These are phyloP conservation scores for Cephaloascus albidus DNA, from an alignment of 805 yeast genomes.

Conservation along the genomic window DNA sequence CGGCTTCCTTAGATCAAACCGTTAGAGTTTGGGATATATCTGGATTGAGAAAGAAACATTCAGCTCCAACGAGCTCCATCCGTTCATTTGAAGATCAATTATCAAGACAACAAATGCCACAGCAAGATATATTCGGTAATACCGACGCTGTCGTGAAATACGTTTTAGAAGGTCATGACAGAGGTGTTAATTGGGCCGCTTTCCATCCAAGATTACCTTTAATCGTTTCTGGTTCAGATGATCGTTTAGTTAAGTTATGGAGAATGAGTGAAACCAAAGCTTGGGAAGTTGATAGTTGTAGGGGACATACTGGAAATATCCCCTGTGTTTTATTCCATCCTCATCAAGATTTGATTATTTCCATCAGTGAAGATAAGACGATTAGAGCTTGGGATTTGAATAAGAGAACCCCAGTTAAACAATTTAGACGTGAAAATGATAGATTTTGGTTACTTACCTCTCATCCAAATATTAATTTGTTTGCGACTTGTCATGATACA, in stretches of 20 bases:
- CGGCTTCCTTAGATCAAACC: slow-evolving; percentile 96
- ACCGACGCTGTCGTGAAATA: slow-evolving; percentile 92
- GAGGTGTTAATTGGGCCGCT: slow-evolving; percentile 98
- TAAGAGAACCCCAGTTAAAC: slow-evolving; percentile 87
- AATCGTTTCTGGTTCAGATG: slow-evolving; percentile 94
- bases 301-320: slow-evolving; percentile 95
- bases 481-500: slow-evolving; percentile 94
- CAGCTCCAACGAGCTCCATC: slow-evolving; percentile 48
- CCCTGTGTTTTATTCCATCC: slow-evolving; percentile 89
- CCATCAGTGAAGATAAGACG: slow-evolving; percentile 94
- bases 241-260: slow-evolving; percentile 92
- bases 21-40: slow-evolving; percentile 98
- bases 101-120: slow-evolving; percentile 58
- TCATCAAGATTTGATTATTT: slow-evolving; percentile 79
- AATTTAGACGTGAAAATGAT: slow-evolving; percentile 87
- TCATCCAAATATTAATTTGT: slow-evolving; percentile 85
- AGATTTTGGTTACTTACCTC: slow-evolving; percentile 89
- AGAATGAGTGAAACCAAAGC: slow-evolving; percentile 96
- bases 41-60: slow-evolving; percentile 89
- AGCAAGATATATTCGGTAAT: slow-evolving; percentile 90
- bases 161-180: slow-evolving; percentile 94
- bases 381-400: slow-evolving; percentile 95
- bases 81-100: slow-evolving; percentile 43
- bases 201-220: slow-evolving; percentile 96
- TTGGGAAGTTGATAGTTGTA: slow-evolving; percentile 98